A percentile compares a stretch with the other conserved stretches of the same genome.
Conservation (phyloP, 129 eudicot species). For the Pulicaria dysenterica region DNA sequence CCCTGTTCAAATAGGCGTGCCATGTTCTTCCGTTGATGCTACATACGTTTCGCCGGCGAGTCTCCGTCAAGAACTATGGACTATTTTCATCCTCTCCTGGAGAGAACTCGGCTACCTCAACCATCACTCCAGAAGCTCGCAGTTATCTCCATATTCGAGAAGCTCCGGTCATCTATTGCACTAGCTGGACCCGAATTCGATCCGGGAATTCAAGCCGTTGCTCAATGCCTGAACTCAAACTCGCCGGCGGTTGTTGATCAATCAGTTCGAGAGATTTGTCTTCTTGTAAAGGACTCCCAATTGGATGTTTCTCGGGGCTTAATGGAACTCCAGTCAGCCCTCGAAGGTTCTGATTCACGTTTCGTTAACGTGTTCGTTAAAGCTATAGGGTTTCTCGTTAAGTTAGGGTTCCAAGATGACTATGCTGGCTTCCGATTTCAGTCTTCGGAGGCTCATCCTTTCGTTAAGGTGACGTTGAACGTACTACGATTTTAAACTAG, state of each 20-base stretch:
- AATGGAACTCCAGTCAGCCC: constrained; percentile 72
- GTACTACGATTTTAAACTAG: neutral
- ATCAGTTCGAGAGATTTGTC: constrained; percentile 71
- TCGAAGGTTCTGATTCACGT: constrained; percentile 61
- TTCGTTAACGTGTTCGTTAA: constrained; percentile 63
- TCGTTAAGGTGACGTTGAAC: constrained; percentile 60
- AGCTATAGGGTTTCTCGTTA: constrained; percentile 67
- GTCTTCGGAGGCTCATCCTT: constrained; percentile 66
- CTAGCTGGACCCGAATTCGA: constrained; percentile 41
- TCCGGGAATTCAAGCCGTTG: constrained; percentile 54
- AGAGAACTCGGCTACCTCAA: constrained; percentile 70
- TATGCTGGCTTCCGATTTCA: constrained; percentile 34
- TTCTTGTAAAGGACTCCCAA: constrained; percentile 60
- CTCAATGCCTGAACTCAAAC: constrained; percentile 68
- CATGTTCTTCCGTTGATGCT: constrained; percentile 13
- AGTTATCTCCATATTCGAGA: constrained; percentile 69
- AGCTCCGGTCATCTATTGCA: constrained; percentile 55
- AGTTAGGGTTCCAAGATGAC: constrained; percentile 50
- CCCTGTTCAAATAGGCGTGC: neutral
- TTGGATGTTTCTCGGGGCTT: constrained; percentile 50
- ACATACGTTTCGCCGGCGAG: constrained; percentile 14
- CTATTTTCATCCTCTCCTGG: constrained; percentile 44
- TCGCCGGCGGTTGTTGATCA: constrained; percentile 89
- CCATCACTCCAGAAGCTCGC: constrained; percentile 85
- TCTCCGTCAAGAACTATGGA: constrained; percentile 49